Conservation (phyloP, 2,329 filamentous ascomycete genomes). For the Claviceps citrina region DNA sequence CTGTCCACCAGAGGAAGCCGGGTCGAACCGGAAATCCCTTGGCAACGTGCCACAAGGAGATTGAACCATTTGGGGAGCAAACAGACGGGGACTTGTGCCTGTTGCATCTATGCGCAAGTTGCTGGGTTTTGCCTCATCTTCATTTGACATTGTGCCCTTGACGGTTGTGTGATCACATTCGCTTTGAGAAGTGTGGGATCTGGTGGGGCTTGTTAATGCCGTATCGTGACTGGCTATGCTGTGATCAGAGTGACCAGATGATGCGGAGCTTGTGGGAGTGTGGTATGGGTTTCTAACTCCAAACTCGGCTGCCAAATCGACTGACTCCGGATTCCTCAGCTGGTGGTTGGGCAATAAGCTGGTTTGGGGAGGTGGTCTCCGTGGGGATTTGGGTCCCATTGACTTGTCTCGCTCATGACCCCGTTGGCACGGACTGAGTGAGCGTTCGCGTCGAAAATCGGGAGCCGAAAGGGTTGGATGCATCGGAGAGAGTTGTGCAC, state of each 20-base stretch:
- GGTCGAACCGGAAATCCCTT: slow-evolving; percentile 9
- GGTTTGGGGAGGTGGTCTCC: slow-evolving; percentile 37
- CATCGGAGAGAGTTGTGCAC: slow-evolving; percentile 21
- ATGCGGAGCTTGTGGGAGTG: slow-evolving; percentile 45
- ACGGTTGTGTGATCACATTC: slow-evolving; percentile 38
- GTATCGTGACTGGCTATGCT: slow-evolving; percentile 44
- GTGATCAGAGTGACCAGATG: slow-evolving; percentile 46
- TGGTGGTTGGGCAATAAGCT: slow-evolving; percentile 29
- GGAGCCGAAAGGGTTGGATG: slow-evolving; percentile 32
- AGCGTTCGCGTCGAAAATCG: slow-evolving; percentile 25
- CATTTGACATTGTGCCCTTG: slow-evolving; percentile 39
- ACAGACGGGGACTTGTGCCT: slow-evolving; percentile 12
- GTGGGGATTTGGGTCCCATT: slow-evolving; percentile 33
- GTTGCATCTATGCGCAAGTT: slow-evolving; percentile 21
- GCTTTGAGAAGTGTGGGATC: slow-evolving; percentile 20
- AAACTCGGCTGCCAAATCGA: slow-evolving; percentile 46
- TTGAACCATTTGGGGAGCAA: slow-evolving; percentile 13
- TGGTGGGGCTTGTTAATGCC: slow-evolving; percentile 35
- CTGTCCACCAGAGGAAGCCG: background rate
- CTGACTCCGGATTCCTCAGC: slow-evolving; percentile 22
- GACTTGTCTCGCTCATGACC: slow-evolving; percentile 24
- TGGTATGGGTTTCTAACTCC: slow-evolving; percentile 50
- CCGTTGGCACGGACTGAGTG: slow-evolving; percentile 14
- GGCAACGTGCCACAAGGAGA: slow-evolving; percentile 16
- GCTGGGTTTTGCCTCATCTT: slow-evolving; percentile 20